Evolutionary conservation across 495 filamentous ascomycete genomes (phyloP), one percentile per base, ranked within the genome.

Genomic region (Talaromyces trachyspermus): DNA sequence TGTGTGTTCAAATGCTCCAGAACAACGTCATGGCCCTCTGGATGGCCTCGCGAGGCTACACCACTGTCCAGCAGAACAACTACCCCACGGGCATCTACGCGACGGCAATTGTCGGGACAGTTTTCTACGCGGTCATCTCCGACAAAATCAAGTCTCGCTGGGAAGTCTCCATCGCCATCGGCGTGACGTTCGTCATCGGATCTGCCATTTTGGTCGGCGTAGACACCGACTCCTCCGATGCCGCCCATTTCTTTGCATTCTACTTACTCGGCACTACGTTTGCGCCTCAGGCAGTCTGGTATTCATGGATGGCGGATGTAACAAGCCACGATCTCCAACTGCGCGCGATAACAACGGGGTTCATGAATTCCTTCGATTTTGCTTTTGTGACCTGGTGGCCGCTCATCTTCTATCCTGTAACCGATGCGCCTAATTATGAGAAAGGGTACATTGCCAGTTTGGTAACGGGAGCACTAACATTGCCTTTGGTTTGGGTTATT

Each of bases 361-460:
- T 65, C 49, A 65, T 65, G 62, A 65, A 65, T 44, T 65, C 62
- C 1, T 65, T 65, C 24, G 62, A 65, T 41, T 65, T 65, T 42
- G 60, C 58, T 0, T 65, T 65, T 36, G 62, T 65, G 1, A 60
- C 62, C 1, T 65, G 62, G 62, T 65, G 62, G 62, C 62, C 62
- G 11, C n/a, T 65, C 14, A 56, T 65, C 11, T 65, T 65, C 19
- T 65, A 60, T 30, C 60, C 62, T 1, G 60, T 54, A 1, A 65
- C 62, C 0, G 62, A 56, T 55, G 62, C 62, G 17, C 62, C 62
- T 11, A 41, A 65, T 44, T 65, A 57, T 12, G 40, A 51, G 12
- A 65, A 58, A 40, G 62, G 62, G 8, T 65, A 65, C 54, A 54
- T 62, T 42, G 62, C 62, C 2, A 65, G 62, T 41, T 24, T 65